phyloP scores from a whole-genome alignment of 371 early-diverging fungal genomes.

The Mortierella sp. region DNA sequence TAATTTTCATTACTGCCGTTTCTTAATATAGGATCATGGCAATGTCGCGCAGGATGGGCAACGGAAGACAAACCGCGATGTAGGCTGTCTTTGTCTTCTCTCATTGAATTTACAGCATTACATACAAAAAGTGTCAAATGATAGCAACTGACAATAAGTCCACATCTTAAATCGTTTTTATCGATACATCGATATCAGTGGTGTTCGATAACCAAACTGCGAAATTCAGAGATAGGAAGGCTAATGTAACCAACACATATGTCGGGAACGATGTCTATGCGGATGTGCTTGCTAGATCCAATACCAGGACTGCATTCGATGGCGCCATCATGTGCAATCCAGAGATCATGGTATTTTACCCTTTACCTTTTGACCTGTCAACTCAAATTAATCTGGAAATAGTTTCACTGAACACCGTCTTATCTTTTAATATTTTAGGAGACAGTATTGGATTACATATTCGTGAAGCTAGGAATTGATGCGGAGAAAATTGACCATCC shows the following conservation, averaged over 20 bases:
- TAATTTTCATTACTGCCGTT: not conserved
- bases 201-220: conserved; percentile 86
- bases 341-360: conserved; percentile 67
- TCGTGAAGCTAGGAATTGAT: conserved; percentile 83
- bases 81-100: conserved; percentile 44
- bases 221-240: conserved; percentile 83
- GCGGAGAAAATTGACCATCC: conserved; percentile 78
- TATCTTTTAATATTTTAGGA: conserved; percentile 65
- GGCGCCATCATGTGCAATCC: conserved; percentile 74
- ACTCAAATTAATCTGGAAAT: too few relatives aligned
- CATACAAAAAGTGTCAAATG: not conserved
- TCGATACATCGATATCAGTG: conserved; percentile 59
- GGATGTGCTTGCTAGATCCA: conserved; percentile 77
- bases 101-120: not conserved
- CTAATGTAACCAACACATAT: conserved; percentile 66
- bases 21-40: conserved; percentile 72
- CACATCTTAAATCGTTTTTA: not conserved
- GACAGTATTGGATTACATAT: conserved; percentile 86
- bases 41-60: conserved; percentile 89
- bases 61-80: conserved; percentile 70
- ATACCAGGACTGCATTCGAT: conserved; percentile 84
- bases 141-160: not conserved
- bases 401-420: not conserved
- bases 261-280: conserved; percentile 85
- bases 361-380: conserved; percentile 5